phyloP scores from a whole-genome alignment of 2,329 filamentous ascomycete genomes.

The Didymella keratinophila region DNA sequence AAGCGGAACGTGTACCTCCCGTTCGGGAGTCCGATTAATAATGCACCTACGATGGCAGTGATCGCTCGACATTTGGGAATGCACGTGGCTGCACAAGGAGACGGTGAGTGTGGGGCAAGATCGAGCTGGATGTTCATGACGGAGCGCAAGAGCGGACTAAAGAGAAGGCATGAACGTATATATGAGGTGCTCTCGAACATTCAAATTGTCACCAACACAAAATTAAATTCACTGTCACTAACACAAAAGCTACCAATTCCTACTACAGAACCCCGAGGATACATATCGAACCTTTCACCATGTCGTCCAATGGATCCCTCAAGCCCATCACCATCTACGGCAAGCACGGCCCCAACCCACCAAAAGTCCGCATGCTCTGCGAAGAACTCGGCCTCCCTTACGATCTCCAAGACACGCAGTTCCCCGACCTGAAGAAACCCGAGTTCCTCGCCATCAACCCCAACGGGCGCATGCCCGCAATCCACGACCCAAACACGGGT shows the following conservation, averaged over 20 bases:
- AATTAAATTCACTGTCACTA: neutral
- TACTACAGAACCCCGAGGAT: neutral
- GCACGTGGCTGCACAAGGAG: neutral
- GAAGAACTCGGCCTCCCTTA: slow-evolving; percentile 56
- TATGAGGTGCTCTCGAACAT: neutral
- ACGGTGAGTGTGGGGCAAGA: neutral
- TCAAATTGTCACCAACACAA: neutral
- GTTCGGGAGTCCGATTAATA: neutral
- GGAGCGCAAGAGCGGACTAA: neutral
- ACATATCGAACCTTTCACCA: neutral
- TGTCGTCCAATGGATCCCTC: slow-evolving; percentile 20
- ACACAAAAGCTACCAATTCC: neutral
- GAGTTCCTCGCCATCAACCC: slow-evolving; percentile 53
- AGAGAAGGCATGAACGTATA: neutral
- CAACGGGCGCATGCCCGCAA: slow-evolving; percentile 54
- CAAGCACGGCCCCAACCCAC: slow-evolving; percentile 49
- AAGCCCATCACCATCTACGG: slow-evolving; percentile 38
- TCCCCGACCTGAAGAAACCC: slow-evolving; percentile 52
- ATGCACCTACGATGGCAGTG: neutral
- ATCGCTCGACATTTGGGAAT: neutral
- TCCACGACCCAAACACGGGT: slow-evolving; percentile 56
- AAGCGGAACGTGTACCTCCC: neutral
- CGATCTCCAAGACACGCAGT: slow-evolving; percentile 46
- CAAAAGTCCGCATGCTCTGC: slow-evolving; percentile 57
- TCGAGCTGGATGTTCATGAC: neutral